Evolutionary conservation across 208 protist genomes (phyloP).

Genomic region (Histomonas meleagridis): DNA sequence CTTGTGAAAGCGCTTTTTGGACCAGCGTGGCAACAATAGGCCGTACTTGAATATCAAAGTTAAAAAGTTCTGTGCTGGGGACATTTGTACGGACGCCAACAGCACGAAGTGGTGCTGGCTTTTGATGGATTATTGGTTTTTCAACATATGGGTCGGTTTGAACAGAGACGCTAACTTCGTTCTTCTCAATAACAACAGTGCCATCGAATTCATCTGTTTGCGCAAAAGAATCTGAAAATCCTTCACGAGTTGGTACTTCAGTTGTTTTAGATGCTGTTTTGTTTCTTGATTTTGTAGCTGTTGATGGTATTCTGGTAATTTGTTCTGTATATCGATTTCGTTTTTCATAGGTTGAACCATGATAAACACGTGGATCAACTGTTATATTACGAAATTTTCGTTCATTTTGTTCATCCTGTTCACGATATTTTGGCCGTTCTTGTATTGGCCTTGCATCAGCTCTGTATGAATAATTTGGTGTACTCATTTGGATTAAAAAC

Average conservation of each 20-base stretch:
- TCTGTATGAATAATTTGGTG: too few species aligned
- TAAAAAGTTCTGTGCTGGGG: background rate
- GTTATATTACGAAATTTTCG: background rate
- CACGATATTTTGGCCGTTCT: background rate
- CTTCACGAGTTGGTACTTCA: background rate
- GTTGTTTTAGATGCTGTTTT: background rate
- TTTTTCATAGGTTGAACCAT: background rate
- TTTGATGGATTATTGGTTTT: background rate
- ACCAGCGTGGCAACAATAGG: background rate
- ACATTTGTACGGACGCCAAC: background rate
- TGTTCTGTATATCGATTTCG: background rate
- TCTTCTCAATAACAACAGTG: background rate
- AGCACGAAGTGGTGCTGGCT: background rate
- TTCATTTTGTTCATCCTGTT: background rate
- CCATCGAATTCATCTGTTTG: conserved; percentile 22
- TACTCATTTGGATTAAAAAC: too few species aligned
- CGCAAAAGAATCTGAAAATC: background rate
- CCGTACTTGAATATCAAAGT: background rate
- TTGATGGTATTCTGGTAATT: background rate
- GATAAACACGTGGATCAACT: background rate
- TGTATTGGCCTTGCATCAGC: background rate
- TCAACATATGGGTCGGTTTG: conserved; percentile 2
- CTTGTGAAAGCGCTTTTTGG: background rate
- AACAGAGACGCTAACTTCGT: background rate
- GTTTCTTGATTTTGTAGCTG: background rate